Evolutionary conservation across 129 eudicot species (phyloP).

Genomic region (carrot (Daucus carota)): DNA sequence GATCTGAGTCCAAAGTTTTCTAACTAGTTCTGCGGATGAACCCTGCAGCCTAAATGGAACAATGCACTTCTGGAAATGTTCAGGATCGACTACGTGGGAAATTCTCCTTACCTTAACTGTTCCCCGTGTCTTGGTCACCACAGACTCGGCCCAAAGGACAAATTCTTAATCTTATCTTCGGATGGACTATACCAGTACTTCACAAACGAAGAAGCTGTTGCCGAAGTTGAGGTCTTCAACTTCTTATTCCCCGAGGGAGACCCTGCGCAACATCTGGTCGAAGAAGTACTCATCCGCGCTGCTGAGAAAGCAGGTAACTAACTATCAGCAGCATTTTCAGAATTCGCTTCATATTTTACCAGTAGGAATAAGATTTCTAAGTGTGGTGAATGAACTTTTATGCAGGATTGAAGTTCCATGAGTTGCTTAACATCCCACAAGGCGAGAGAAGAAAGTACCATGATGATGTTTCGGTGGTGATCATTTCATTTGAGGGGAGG

Average conservation of each 20-base stretch:
- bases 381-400: conserved; percentile 20
- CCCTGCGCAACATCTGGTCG: conserved; percentile 88
- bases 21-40: neutral
- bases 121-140: conserved; percentile 68
- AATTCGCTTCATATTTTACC: neutral
- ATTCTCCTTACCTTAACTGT: conserved; percentile 64
- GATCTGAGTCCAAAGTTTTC: neutral
- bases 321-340: neutral
- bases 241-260: conserved; percentile 71
- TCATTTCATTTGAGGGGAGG: conserved; percentile 82
- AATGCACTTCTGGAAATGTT: conserved; percentile 69
- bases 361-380: conserved; percentile 21
- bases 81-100: conserved; percentile 69
- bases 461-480: conserved; percentile 75
- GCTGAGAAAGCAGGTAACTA: conserved; percentile 83
- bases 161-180: conserved; percentile 70
- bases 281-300: conserved; percentile 79
- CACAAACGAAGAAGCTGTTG: conserved; percentile 77
- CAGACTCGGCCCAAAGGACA: conserved; percentile 53
- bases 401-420: conserved; percentile 78
- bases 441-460: conserved; percentile 91
- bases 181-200: conserved; percentile 90
- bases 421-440: conserved; percentile 82
- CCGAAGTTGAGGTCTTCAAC: conserved; percentile 63
- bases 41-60: conserved; percentile 84